Conservation (phyloP, 73 alveolate species). For the Diophrys appendiculata region DNA sequence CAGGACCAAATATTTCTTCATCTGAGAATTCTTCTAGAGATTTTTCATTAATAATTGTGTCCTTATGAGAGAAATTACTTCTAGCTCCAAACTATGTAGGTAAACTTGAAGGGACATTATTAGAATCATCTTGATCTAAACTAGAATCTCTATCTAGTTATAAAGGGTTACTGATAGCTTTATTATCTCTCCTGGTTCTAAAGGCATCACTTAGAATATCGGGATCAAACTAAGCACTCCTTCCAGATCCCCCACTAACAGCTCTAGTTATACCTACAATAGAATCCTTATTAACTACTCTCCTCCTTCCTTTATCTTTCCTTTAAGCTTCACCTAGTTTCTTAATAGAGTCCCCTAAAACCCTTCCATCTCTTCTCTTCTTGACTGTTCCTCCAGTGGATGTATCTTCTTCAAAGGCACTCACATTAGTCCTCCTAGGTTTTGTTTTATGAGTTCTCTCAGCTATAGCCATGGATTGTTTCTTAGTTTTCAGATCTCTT, state of each 20-base stretch:
- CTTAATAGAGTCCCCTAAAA: background rate
- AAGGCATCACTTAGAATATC: background rate
- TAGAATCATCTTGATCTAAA: no score
- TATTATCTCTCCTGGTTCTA: background rate
- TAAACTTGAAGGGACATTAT: no score
- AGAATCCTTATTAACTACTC: no score
- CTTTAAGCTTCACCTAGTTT: background rate
- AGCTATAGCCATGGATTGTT: background rate
- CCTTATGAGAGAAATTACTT: no score
- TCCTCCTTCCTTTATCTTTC: no score
- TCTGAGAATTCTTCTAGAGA: background rate
- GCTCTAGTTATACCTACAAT: no score
- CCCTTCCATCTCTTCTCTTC: background rate
- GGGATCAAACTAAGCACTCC: background rate
- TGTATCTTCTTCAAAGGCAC: background rate
- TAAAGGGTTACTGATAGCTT: no score
- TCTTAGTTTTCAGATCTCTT: background rate
- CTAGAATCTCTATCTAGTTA: no score
- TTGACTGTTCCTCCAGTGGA: background rate
- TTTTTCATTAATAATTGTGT: no score
- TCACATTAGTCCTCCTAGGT: background rate
- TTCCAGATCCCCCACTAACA: background rate
- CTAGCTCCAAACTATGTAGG: no score
- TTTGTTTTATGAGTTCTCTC: background rate
- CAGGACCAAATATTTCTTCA: background rate